Evolutionary conservation across 139 green algal species (phyloP).

Genomic region (Auxenochlorella pyrenoidosa): DNA sequence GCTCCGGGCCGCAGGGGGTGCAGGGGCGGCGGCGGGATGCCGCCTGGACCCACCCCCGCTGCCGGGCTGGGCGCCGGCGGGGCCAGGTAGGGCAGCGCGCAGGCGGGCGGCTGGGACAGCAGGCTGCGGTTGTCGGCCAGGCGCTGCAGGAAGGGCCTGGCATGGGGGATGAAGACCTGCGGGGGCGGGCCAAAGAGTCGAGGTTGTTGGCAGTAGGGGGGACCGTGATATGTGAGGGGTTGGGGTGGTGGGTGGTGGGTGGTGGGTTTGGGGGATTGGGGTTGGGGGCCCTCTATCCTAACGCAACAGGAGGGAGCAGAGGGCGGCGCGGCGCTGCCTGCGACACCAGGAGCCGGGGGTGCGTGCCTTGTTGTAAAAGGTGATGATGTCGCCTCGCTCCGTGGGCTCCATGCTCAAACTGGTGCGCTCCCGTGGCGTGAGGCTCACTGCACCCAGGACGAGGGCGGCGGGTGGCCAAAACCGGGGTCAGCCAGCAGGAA

Average conservation of each 20-base stretch:
- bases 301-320: too few relatives aligned
- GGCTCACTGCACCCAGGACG: slow-evolving; percentile 51
- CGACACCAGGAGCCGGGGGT: too few relatives aligned
- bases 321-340: too few relatives aligned
- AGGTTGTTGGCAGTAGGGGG: too few relatives aligned
- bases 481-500: too few relatives aligned
- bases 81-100: slow-evolving; percentile 14
- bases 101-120: slow-evolving; percentile 21
- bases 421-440: slow-evolving; percentile 59
- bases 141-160: slow-evolving; percentile 17
- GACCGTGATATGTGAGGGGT: too few relatives aligned
- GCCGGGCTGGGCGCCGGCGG: neutral
- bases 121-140: neutral
- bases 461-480: too few relatives aligned
- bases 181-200: neutral
- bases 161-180: slow-evolving; percentile 66
- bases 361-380: slow-evolving; percentile 89
- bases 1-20: neutral
- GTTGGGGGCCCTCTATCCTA: too few relatives aligned
- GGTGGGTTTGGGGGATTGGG: too few relatives aligned
- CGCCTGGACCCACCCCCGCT: too few relatives aligned
- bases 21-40: neutral
- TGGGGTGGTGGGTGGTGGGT: too few relatives aligned
- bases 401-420: neutral
- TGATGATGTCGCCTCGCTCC: slow-evolving; percentile 82